Base-by-base conservation (phyloP, 2,329 filamentous ascomycete species). In the Trichocomaceae sp. region DNA sequence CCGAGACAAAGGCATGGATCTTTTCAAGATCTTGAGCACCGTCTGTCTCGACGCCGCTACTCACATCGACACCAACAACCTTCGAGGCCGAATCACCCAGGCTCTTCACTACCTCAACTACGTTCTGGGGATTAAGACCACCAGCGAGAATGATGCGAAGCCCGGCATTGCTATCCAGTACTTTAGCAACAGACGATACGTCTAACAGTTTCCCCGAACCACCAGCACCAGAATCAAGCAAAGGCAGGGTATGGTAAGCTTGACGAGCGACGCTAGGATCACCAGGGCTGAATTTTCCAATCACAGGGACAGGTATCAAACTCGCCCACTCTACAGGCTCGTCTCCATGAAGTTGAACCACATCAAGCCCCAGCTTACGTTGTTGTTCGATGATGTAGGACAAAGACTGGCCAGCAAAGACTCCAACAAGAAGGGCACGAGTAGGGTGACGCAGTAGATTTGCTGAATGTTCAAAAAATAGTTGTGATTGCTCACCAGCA, bases 251-350 rank as follows among this genome's bases (percentile, higher is more conserved):
- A 69, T 99, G 93, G 68, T 89, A 95, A 9, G 89, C 91, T 54
- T 90, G 82, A 42, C 79, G 73, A 7, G 83, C 83, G 46, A 96
- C 75, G 0, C 85, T 88, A n/a, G 82, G 73, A 50, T 91, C 83
- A 2, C 79, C 82, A 0, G 90, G 90, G 52, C 84, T 83, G 73
- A 97, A 99, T 49, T 86, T 87, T 61, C 84, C 85, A 60, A 99
- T 84, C 5, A 99, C 91, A 0, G 93, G 93, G 0, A 96, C 90
- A 1, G 93, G 91, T 48, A 99, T 90, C n/a, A 87, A 73, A 46
- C 75, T 81, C 1, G 91, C 86, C 91, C 92, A 99, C 69, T 99
- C 93, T 3, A 96, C 65, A 2, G 93, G 92, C 68, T 99, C 95
- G 47, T 86, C 81, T 8, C 93, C 95, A 66, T 99, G 93, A 2